Evolutionary conservation across 2,329 filamentous ascomycete genomes (phyloP), one percentile per base, ranked within the genome.

Genomic region (Elsinoe arachidis): DNA sequence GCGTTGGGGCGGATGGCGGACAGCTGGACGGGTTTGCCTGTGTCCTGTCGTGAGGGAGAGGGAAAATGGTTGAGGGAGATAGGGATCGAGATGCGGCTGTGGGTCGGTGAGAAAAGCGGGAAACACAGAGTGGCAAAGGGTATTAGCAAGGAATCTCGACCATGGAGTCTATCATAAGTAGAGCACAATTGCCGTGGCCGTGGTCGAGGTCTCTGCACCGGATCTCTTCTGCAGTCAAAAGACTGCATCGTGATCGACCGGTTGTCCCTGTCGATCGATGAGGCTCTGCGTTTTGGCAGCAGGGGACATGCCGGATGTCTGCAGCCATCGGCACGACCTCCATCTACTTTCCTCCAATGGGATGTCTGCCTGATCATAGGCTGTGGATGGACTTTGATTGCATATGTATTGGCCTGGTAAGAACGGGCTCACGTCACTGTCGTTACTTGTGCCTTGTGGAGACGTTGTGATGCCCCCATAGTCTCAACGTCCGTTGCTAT

Each of bases 71-170:
- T 56, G 54, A 56, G 54, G 39, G 23, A 26, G 26, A 34, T 55
- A 26, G 23, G 37, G 53, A 55, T 55, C 53, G 53, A 43, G 38
- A 54, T 54, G 51, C 51, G 51, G 51, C 51, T 54, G 51, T 39
- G 46, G 46, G 26, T 26, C 46, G 3, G 26, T 30, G 26, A 30
- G 46, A 19, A 38, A 23, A 17, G 26, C 19, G 26, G 30, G 49
- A 14, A 12, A 17, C 33, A 15, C 15, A 51, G 35, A 30, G 33
- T 34, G 47, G 47, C 43, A n/a, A 47, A 26, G 17, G 5, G 37
- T 5, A n/a, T 19, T 10, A 39, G 37, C 14, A 30, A 4, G 43
- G 19, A 19, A 21, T 43, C 39, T 30, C 7, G 7, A 30, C 9
- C 2, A 5, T 9, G 15, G 12, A 43, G 9, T 19, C 15, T 19